phyloP scores from a whole-genome alignment of 108 stramenopile species.

The Schizochytrium sp. region DNA sequence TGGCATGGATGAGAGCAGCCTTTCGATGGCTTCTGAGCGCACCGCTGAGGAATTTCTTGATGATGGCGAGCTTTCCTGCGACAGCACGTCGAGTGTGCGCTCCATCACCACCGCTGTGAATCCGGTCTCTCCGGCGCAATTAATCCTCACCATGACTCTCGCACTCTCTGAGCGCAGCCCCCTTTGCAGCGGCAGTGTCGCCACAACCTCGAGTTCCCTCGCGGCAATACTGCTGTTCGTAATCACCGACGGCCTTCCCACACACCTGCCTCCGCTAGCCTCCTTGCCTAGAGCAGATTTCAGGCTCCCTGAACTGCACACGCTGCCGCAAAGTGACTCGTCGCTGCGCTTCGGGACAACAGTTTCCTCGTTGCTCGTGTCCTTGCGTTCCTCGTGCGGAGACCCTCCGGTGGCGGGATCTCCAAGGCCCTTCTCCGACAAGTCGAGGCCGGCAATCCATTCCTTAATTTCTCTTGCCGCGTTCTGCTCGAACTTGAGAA shows the following conservation, averaged over 20 bases:
- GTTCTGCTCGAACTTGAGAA: not conserved
- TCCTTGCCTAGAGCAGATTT: not conserved
- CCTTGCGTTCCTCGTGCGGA: slow-evolving; percentile 3
- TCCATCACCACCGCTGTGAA: slow-evolving; percentile 1
- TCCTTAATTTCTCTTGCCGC: not conserved
- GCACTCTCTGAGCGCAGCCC: not conserved
- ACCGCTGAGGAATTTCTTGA: not conserved
- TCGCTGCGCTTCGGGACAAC: not conserved
- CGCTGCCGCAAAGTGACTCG: not conserved
- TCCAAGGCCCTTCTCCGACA: not conserved
- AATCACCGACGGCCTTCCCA: too few species aligned
- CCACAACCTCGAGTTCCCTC: not conserved
- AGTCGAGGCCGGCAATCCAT: slow-evolving; percentile 9
- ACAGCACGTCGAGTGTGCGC: not conserved
- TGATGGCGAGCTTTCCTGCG: not conserved
- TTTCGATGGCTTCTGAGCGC: not conserved
- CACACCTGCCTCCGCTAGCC: too few species aligned
- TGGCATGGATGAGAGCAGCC: slow-evolving; percentile 17
- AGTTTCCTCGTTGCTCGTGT: not conserved
- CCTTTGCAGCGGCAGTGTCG: not conserved
- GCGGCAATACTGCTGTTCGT: too few species aligned
- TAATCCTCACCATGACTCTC: not conserved
- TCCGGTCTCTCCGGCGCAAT: not conserved
- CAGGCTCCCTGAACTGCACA: not conserved
- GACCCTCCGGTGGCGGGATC: not conserved